Percentiles rank a stretch among this genome's conserved stretches.
Evolutionary conservation across 345 rosid genomes (phyloP).

Genomic region (Euphorbia peplus): DNA sequence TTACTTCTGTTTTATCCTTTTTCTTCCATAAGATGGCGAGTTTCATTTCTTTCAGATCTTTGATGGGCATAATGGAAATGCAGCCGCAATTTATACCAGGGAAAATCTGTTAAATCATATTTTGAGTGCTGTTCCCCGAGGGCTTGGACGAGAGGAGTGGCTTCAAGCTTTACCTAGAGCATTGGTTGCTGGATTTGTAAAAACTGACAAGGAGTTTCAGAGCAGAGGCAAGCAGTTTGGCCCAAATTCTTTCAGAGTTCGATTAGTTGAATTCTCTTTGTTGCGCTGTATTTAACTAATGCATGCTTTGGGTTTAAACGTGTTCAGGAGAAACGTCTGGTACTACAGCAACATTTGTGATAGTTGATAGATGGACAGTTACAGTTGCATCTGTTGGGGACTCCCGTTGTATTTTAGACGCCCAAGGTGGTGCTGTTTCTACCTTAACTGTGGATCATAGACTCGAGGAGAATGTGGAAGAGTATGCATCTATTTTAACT

Average conservation of each 20-base stretch:
- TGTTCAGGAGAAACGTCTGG: slow-evolving; percentile 86
- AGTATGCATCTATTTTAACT: slow-evolving; percentile 44
- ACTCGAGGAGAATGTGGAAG: slow-evolving; percentile 81
- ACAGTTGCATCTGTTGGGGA: slow-evolving; percentile 96
- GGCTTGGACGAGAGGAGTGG: slow-evolving; percentile 81
- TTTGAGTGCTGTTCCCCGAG: slow-evolving; percentile 63
- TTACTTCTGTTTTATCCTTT: slow-evolving; percentile 8
- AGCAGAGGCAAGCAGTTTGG: slow-evolving; percentile 50
- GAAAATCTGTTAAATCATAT: slow-evolving; percentile 71
- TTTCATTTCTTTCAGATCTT: slow-evolving; percentile 49
- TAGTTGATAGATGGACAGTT: slow-evolving; percentile 90
- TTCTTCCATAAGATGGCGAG: background rate
- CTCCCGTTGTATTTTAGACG: slow-evolving; percentile 78
- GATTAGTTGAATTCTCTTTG: slow-evolving; percentile 1
- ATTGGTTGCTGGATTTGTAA: slow-evolving; percentile 86
- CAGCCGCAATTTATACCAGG: slow-evolving; percentile 77
- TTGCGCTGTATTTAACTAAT: background rate
- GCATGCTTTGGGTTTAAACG: slow-evolving; percentile 14
- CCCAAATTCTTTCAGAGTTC: slow-evolving; percentile 3
- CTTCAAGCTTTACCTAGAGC: slow-evolving; percentile 86
- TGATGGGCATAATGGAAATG: slow-evolving; percentile 93
- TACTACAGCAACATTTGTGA: slow-evolving; percentile 87
- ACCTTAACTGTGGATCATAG: slow-evolving; percentile 82
- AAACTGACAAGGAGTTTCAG: slow-evolving; percentile 94
- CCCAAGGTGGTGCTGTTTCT: slow-evolving; percentile 69